Conservation (phyloP, 371 early-diverging fungal genomes). For the Batrachochytrium dendrobatidis region DNA sequence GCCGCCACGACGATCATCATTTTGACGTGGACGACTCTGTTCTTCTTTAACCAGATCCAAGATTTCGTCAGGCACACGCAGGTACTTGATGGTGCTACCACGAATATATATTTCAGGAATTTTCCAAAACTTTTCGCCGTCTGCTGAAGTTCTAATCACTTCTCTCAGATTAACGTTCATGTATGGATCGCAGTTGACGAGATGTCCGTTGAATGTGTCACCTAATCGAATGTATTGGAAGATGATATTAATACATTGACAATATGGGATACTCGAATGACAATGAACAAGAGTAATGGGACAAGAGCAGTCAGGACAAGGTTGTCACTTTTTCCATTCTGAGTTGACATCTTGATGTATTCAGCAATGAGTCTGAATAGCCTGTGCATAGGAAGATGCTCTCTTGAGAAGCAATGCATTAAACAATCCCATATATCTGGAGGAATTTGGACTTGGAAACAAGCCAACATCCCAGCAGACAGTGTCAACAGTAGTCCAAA, state of each 20-base stretch:
- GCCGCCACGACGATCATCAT: slow-evolving; percentile 4
- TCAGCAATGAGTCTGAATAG: too few relatives aligned
- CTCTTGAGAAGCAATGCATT: too few relatives aligned
- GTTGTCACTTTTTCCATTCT: slow-evolving; percentile 1
- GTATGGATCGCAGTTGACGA: slow-evolving; percentile 93
- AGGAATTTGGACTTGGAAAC: too few relatives aligned
- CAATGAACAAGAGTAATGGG: too few relatives aligned
- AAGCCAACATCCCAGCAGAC: too few relatives aligned
- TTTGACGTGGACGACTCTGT: background rate
- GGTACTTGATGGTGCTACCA: slow-evolving; percentile 90
- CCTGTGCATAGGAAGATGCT: too few relatives aligned
- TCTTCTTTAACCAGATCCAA: slow-evolving; percentile 72
- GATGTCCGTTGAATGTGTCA: slow-evolving; percentile 95
- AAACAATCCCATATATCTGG: too few relatives aligned
- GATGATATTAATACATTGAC: slow-evolving; percentile 6
- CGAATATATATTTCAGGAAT: slow-evolving; percentile 86
- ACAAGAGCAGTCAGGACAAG: too few relatives aligned
- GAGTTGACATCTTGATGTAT: too few relatives aligned
- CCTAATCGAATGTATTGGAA: slow-evolving; percentile 37
- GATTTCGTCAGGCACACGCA: slow-evolving; percentile 84
- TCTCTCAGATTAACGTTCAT: slow-evolving; percentile 96
- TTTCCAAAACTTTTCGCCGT: slow-evolving; percentile 89
- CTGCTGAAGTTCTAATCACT: slow-evolving; percentile 90
- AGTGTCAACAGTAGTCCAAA: background rate
- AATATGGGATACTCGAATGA: too few relatives aligned